Evolutionary conservation across 352 stramenopile genomes (phyloP).

Genomic region (Elongisporangium senticosum): DNA sequence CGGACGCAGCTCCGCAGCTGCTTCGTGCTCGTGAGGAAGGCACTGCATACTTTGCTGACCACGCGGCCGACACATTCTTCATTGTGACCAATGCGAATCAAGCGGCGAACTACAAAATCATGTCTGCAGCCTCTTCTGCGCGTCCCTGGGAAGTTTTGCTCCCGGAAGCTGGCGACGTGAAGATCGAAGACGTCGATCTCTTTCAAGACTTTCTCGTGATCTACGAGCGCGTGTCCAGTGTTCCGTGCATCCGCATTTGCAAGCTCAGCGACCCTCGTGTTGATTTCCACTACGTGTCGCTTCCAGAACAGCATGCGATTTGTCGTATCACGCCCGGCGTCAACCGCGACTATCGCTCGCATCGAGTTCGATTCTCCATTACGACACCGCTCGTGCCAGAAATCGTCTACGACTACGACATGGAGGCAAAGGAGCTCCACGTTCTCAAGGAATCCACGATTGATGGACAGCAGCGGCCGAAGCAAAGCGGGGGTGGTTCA

Average conservation of each 20-base stretch:
- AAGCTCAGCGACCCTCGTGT: constrained; percentile 7
- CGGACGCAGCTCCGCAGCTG: constrained; percentile 23
- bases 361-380: constrained; percentile 62
- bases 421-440: constrained; percentile 31
- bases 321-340: constrained; percentile 63
- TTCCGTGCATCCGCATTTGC: constrained; percentile 72
- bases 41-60: constrained; percentile 85
- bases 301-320: constrained; percentile 52
- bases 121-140: not conserved
- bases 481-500: constrained; percentile 1
- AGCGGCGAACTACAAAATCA: constrained; percentile 77
- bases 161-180: constrained; percentile 50
- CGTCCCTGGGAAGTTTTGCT: constrained; percentile 42
- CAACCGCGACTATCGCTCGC: constrained; percentile 71
- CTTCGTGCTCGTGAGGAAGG: constrained; percentile 42
- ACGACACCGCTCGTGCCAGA: constrained; percentile 68
- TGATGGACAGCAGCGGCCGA: not conserved
- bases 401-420: constrained; percentile 79
- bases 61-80: constrained; percentile 59
- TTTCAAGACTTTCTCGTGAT: constrained; percentile 77
- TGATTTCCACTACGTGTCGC: constrained; percentile 36
- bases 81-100: constrained; percentile 79
- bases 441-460: constrained; percentile 53
- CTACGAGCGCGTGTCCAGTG: constrained; percentile 69
- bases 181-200: constrained; percentile 87